Percentiles rank a stretch among this genome's conserved stretches.
These are phyloP conservation scores for Trypanosoma mega DNA, from an alignment of 208 protist species.

Conservation along the genomic window DNA sequence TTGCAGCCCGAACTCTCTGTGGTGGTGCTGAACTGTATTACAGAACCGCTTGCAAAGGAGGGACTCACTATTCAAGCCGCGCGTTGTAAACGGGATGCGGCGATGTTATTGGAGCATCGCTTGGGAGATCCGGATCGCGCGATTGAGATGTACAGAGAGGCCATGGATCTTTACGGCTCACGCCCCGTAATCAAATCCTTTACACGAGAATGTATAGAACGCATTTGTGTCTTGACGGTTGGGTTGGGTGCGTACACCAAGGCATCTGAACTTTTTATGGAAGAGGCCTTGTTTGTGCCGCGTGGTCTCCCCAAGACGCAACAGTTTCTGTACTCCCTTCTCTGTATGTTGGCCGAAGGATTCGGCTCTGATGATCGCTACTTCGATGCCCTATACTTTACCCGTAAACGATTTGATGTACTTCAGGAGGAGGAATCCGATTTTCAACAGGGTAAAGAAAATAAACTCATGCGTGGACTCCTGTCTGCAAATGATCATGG, in stretches of 20 bases:
- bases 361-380: slow-evolving; percentile 41
- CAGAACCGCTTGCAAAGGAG: slow-evolving; percentile 31
- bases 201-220: slow-evolving; percentile 49
- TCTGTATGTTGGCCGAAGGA: slow-evolving; percentile 61
- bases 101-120: slow-evolving; percentile 46
- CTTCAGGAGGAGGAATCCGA: slow-evolving; percentile 65
- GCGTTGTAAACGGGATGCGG: slow-evolving; percentile 63
- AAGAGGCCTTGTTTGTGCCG: slow-evolving; percentile 33
- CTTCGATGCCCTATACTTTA: slow-evolving; percentile 74
- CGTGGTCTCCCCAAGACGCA: slow-evolving; percentile 37
- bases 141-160: slow-evolving; percentile 47
- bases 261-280: slow-evolving; percentile 47
- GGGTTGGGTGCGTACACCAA: slow-evolving; percentile 44
- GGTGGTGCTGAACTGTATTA: slow-evolving; percentile 46
- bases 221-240: slow-evolving; percentile 48
- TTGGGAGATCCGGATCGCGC: slow-evolving; percentile 39
- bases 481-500: slow-evolving; percentile 56
- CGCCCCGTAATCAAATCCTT: slow-evolving; percentile 36
- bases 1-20: slow-evolving; percentile 54
- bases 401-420: slow-evolving; percentile 54
- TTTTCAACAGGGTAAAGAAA: slow-evolving; percentile 77
- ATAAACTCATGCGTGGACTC: slow-evolving; percentile 46
- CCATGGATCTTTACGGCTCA: slow-evolving; percentile 52
- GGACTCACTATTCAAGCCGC: slow-evolving; percentile 60
- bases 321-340: slow-evolving; percentile 53